Percentiles rank a stretch among this genome's conserved stretches.
phyloP scores from a whole-genome alignment of 2,329 filamentous ascomycete species.

The Diplodia corticola region DNA sequence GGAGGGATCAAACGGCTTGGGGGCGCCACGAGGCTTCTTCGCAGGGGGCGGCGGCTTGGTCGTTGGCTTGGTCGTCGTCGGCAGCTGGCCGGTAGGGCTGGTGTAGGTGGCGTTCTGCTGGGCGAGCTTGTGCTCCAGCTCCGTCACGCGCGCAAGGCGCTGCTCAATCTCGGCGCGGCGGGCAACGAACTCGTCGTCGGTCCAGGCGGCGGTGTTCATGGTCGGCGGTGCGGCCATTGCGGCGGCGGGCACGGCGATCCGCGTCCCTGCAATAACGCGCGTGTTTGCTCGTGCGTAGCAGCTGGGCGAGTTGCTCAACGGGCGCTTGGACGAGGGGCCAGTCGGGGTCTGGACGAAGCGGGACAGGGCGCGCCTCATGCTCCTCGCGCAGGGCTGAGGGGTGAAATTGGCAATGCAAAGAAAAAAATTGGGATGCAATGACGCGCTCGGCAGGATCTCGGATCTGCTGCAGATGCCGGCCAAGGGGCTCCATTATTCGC shows the following conservation, averaged over 20 bases:
- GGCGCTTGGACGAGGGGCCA: slow-evolving; percentile 1
- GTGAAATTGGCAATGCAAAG: background rate
- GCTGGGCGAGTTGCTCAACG: slow-evolving; percentile 9
- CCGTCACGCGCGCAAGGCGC: slow-evolving; percentile 66
- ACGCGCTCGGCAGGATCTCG: slow-evolving; percentile 13
- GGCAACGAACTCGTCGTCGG: slow-evolving; percentile 21
- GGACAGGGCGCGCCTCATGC: slow-evolving; percentile 20
- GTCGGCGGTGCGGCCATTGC: slow-evolving; percentile 1
- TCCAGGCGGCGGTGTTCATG: slow-evolving; percentile 20
- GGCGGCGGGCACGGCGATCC: slow-evolving; percentile 8
- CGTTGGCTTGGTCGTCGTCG: slow-evolving; percentile 8
- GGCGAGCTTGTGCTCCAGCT: slow-evolving; percentile 67
- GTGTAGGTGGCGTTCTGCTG: slow-evolving; percentile 45
- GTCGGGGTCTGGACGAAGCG: slow-evolving; percentile 3
- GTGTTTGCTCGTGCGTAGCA: background rate
- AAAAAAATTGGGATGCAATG: slow-evolving; percentile 21
- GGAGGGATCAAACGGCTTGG: slow-evolving; percentile 68
- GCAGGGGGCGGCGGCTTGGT: background rate
- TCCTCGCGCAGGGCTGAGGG: slow-evolving; percentile 9
- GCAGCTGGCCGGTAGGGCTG: slow-evolving; percentile 14
- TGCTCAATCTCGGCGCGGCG: slow-evolving; percentile 44
- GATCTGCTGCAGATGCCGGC: background rate
- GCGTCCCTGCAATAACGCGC: slow-evolving; percentile 11
- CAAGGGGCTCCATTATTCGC: slow-evolving; percentile 2
- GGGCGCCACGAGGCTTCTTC: slow-evolving; percentile 34